A percentile compares a stretch with the other conserved stretches of the same genome.
Conservation (phyloP, 2,329 filamentous ascomycete genomes). For the Penicillium freii region DNA sequence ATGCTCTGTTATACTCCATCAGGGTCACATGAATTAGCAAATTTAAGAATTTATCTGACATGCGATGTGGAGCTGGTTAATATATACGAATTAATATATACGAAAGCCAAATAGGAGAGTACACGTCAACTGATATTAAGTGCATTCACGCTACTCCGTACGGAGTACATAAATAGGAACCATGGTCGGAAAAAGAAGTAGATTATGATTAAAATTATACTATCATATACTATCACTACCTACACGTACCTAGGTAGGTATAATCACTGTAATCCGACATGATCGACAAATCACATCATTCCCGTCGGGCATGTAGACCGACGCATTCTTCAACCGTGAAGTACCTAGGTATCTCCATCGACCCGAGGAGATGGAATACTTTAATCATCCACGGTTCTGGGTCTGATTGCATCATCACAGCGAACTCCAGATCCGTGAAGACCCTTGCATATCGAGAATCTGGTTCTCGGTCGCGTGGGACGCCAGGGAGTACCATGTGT, state of each 20-base stretch:
- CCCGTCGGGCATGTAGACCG: neutral
- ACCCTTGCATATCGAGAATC: slow-evolving; percentile 8
- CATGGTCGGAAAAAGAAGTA: neutral
- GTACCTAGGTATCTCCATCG: neutral
- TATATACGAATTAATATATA: neutral
- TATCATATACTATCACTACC: neutral
- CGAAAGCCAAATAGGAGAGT: neutral
- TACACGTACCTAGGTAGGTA: neutral
- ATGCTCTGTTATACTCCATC: neutral
- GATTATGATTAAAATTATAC: neutral
- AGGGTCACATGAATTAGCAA: neutral
- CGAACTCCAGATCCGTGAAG: neutral
- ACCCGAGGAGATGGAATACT: neutral
- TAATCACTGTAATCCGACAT: neutral
- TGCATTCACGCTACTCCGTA: no score
- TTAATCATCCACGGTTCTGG: neutral
- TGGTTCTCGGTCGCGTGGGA: slow-evolving; percentile 8
- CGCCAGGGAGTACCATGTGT: neutral
- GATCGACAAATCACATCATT: neutral
- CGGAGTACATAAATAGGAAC: neutral
- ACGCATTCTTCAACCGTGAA: neutral
- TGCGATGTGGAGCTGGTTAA: neutral
- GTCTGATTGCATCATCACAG: slow-evolving; percentile 3
- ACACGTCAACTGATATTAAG: neutral
- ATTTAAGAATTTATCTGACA: neutral